A percentile compares a stretch with the other conserved stretches of the same genome.
phyloP scores from a whole-genome alignment of 495 filamentous ascomycete genomes.

The Penicillium paradoxum region DNA sequence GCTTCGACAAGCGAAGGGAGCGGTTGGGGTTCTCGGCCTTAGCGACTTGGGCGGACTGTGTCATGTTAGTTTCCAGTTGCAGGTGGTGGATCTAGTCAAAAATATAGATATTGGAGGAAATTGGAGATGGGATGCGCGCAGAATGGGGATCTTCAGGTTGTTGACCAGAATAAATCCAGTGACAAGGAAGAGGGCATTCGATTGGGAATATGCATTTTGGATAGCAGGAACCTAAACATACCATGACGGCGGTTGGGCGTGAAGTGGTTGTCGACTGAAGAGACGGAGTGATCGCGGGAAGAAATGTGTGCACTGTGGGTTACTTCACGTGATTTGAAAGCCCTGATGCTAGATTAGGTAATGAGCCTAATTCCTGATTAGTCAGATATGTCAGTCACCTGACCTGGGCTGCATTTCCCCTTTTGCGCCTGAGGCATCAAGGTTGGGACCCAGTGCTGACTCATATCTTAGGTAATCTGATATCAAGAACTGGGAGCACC shows the following conservation, averaged over 20 bases:
- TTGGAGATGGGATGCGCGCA: constrained; percentile 3
- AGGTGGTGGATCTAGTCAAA: not conserved
- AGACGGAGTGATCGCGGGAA: constrained; percentile 26
- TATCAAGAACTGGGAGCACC: constrained; percentile 21
- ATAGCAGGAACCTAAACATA: constrained; percentile 27
- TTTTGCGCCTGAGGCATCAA: not conserved
- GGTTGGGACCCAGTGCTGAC: not conserved
- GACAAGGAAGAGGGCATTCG: not conserved
- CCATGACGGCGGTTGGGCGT: constrained; percentile 47
- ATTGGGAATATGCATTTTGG: not conserved
- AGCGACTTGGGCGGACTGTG: constrained; percentile 59
- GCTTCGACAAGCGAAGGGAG: constrained; percentile 99
- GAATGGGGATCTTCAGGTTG: not conserved
- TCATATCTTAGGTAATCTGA: constrained; percentile 12
- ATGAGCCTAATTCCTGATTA: not conserved
- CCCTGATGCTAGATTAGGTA: not conserved
- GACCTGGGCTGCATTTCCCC: no score
- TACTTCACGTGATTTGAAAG: constrained; percentile 18
- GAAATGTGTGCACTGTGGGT: constrained; percentile 42
- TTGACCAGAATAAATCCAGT: not conserved
- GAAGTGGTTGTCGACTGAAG: constrained; percentile 44
- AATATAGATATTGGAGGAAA: not conserved
- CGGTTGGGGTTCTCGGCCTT: constrained; percentile 97
- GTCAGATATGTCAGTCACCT: not conserved
- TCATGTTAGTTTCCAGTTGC: constrained; percentile 22